Evolutionary conservation across 495 filamentous ascomycete genomes (phyloP), one percentile per base, ranked within the genome.

Genomic region (Xylaria telfairii): DNA sequence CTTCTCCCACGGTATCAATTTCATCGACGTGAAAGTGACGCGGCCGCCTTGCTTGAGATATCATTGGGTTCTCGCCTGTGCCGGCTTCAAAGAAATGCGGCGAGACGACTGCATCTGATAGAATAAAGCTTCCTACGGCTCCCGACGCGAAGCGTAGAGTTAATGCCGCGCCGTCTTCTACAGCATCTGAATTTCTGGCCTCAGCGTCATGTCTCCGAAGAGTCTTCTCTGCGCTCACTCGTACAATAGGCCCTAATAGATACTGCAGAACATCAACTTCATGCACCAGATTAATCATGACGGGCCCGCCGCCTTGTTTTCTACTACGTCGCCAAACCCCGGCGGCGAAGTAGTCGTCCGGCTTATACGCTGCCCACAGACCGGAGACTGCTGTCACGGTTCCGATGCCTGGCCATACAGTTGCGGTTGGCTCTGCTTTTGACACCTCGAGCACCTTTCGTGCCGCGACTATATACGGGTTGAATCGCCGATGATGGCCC

Each of bases 401-500:
- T 28, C 88, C 88, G 0, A 89, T 80, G 0, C 80, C 77, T 0
- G 76, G 28, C 34, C 8, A 3, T 37, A 3, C 34, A 4, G 8
- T 37, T 21, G 74, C 71, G 41, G 15, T 15, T 30, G 62, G 62
- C 30, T 49, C 3, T 13, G 12, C 41, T 32, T 49, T 28, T n/a
- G 62, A 65, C 28, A 39, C 30, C 15, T 68, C 67, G 5, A 90
- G 69, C 9, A 82, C 75, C 37, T 79, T 71, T 67, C 87, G 89
- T 0, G 87, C 83, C 10, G 84, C 80, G 4, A 79, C 75, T 0
- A 88, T 79, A 74, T 88, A 89, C 2, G 85, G 84, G 71, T 90
- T 89, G 78, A 90, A 90, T 41, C 88, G 83, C 19, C 88, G 82
- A 74, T 90, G 87, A 73, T 90, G 87, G 49, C 88, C 89, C 51